Evolutionary conservation across 805 yeast genomes (phyloP), one percentile per base, ranked within the genome.

Genomic region (Cyberlindnera misumaiensis): DNA sequence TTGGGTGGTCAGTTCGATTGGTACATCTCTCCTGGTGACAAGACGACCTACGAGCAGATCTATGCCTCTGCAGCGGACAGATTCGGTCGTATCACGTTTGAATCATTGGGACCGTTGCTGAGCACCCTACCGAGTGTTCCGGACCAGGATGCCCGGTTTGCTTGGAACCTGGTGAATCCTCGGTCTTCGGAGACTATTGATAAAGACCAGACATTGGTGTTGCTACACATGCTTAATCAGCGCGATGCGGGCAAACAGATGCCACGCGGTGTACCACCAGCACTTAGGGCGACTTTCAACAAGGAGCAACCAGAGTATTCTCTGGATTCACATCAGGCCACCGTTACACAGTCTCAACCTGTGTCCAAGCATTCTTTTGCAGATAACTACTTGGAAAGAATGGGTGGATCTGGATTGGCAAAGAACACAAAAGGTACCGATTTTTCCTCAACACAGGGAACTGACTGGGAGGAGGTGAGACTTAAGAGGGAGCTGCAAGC

Each of bases 111-210:
- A 10, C 81, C 74, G 24, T 68, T 93, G 32, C 90, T 86, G 62
- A 59, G 68, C 29, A 75, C 87, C 15, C 72, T 90, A 40, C 59
- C 63, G 26, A 76, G 76, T 44, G 84, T 93, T 11, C 96, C 97
- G 10, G 74, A 78, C 39, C 73, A 89, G 4, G 98, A 89, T 59
- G 71, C 88, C 6, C 75, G 88, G 22, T 80, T 84, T 34, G 95
- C 96, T 3, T 93, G 98, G 97, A 87, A 86, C 59, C 66, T 93
- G 42, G 95, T 93, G 38, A 93, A 93, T 55, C 97, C 98, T 10
- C 83, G 84, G 53, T 79, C 83, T 39, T 77, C 78, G 37, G 86
- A 81, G 53, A 82, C 95, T 9, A 88, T 93, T 45, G 97, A 89
- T 60, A 88, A 83, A 52, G 97, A 93, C 62, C 97, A 94, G 59